Evolutionary conservation across 2,329 filamentous ascomycete species (phyloP).

Genomic region (Aspergillus tanneri): DNA sequence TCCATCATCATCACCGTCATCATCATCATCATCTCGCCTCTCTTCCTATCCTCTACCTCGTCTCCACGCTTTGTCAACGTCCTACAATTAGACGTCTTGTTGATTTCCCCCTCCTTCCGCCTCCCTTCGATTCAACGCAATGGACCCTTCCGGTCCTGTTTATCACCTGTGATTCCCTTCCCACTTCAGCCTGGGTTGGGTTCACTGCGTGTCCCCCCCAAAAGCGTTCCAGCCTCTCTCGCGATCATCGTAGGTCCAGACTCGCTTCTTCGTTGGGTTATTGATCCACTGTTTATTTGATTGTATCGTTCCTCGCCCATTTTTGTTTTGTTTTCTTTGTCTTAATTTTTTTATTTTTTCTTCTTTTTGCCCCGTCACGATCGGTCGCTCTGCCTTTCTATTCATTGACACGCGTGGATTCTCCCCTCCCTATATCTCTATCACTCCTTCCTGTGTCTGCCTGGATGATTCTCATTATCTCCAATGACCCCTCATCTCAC

Average conservation of each 20-base stretch:
- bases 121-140: constrained; percentile 3
- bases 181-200: constrained; percentile 16
- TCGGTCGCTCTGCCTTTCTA: no score
- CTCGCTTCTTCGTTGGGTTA: constrained; percentile 4
- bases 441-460: neutral
- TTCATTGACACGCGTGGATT: no score
- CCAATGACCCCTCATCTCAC: constrained; percentile 9
- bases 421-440: neutral
- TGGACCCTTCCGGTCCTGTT: constrained; percentile 11
- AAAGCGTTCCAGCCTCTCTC: neutral
- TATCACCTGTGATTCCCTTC: constrained; percentile 18
- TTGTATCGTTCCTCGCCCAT: no score
- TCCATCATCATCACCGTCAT: no score
- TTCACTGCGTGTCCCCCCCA: constrained; percentile 7
- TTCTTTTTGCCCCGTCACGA: no score
- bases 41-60: no score
- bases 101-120: neutral
- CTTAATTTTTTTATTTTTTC: no score
- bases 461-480: neutral
- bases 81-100: no score
- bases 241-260: neutral
- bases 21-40: constrained; percentile 3
- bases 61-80: no score
- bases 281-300: neutral
- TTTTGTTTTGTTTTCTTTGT: no score